Percentiles rank a stretch among this genome's conserved stretches.
Conservation (phyloP, 2,329 filamentous ascomycete species). For the Scedosporium boydii region DNA sequence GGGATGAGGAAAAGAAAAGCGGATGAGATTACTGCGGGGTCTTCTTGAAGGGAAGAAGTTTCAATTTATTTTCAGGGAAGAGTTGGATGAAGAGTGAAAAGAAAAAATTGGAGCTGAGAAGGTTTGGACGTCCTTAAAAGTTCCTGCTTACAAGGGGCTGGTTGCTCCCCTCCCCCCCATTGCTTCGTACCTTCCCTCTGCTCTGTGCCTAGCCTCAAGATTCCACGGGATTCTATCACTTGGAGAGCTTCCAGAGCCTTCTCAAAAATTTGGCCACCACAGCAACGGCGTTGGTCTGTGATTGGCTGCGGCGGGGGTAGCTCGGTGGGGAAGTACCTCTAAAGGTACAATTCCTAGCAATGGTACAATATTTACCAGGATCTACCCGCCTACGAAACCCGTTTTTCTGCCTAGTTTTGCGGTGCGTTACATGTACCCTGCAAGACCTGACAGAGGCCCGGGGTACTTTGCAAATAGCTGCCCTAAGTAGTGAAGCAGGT, state of each 20-base stretch:
- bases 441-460: no score
- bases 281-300: not conserved
- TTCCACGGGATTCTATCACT: slow-evolving; percentile 14
- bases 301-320: slow-evolving; percentile 6
- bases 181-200: not conserved
- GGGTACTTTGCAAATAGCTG: no score
- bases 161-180: not conserved
- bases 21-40: not conserved
- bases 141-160: not conserved
- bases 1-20: not conserved
- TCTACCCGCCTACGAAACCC: no score
- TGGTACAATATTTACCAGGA: no score
- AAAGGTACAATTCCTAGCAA: no score
- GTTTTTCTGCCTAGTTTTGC: no score
- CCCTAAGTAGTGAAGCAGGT: no score
- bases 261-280: slow-evolving; percentile 8
- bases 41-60: not conserved
- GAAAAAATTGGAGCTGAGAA: slow-evolving; percentile 2
- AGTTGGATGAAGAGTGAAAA: slow-evolving; percentile 7
- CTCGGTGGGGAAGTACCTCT: slow-evolving; percentile 3
- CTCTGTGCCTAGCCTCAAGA: slow-evolving; percentile 6
- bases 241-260: slow-evolving; percentile 8
- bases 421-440: no score
- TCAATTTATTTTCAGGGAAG: not conserved
- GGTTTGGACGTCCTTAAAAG: slow-evolving; percentile 7